Evolutionary conservation across 2,329 filamentous ascomycete species (phyloP).

Genomic region (Neofusicoccum cordaticola): DNA sequence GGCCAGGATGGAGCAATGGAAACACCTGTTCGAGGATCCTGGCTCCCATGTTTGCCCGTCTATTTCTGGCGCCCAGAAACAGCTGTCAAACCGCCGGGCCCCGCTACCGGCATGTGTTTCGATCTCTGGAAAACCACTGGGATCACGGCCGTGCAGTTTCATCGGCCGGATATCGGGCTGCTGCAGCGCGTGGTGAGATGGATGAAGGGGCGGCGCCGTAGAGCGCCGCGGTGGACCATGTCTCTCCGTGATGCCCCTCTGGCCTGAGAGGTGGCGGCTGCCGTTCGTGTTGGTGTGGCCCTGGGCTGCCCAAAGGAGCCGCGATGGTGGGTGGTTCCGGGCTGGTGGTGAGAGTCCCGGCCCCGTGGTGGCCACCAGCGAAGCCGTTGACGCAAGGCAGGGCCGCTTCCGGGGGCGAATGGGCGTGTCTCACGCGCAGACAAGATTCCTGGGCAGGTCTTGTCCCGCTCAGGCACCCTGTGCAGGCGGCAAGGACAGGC

Average conservation of each 20-base stretch:
- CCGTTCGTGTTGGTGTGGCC: neutral
- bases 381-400: neutral
- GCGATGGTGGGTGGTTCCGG: neutral
- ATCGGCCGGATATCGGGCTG: neutral
- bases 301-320: neutral
- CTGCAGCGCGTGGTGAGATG: neutral
- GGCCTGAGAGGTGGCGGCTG: neutral
- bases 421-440: neutral
- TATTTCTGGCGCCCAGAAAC: neutral
- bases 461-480: neutral
- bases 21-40: neutral
- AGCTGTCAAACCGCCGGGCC: neutral
- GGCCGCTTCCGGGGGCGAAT: neutral
- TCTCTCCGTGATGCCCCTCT: neutral
- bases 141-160: neutral
- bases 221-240: neutral
- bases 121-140: neutral
- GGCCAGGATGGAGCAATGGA: neutral
- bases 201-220: neutral
- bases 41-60: neutral
- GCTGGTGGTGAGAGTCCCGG: neutral
- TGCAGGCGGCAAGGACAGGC: neutral
- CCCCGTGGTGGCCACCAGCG: neutral
- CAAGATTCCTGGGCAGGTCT: neutral
- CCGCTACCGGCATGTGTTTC: neutral